Evolutionary conservation across 2,329 filamentous ascomycete genomes (phyloP), one percentile per base, ranked within the genome.

Genomic region (Fusarium sacchari): DNA sequence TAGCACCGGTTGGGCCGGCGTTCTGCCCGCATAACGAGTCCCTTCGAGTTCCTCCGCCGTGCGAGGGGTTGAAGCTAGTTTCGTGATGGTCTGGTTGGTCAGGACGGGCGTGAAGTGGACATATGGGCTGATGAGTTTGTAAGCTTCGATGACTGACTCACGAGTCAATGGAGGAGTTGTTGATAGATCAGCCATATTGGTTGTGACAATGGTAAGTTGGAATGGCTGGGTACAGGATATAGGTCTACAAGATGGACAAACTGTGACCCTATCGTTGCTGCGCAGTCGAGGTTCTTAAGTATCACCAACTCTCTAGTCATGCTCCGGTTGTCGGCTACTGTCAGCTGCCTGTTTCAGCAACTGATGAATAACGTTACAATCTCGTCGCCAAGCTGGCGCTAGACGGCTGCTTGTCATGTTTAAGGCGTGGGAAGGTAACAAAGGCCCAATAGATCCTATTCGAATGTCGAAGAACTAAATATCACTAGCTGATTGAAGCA

Each of bases 41-140:
- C 86, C 88, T 49, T 81, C 77, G 1, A 93, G 84, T 9, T 88
- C 85, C 8, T 86, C 84, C 5, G 83, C 60, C 0, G 86, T 81
- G 73, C 93, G 91, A 13, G 93, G 89, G 28, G 89, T 91, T 6
- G 93, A 97, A 22, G 95, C 95, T 69, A 98, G 85, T 18, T 79
- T 81, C 76, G 92, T 90, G 67, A 98, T 88, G 1, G 94, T 95
- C 26, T 87, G 86, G 83, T 91, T 95, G 64, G 94, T 97, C 14
- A 96, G 86, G 34, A 97, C 90, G 6, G 95, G 95, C 13, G 96
- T 98, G 77, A 86, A 87, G 85, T 98, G 94, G 80, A 98, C 89
- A 83, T 94, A 89, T 2, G 88, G 86, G 78, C 89, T 86, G 81
- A 98, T 94, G 57, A 94, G 87, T 52, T 86, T 82, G 84, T 94